Percentiles rank a stretch among this genome's conserved stretches.
Evolutionary conservation across 169 alveolate species (phyloP).

Genomic region (Eimeria zaria): DNA sequence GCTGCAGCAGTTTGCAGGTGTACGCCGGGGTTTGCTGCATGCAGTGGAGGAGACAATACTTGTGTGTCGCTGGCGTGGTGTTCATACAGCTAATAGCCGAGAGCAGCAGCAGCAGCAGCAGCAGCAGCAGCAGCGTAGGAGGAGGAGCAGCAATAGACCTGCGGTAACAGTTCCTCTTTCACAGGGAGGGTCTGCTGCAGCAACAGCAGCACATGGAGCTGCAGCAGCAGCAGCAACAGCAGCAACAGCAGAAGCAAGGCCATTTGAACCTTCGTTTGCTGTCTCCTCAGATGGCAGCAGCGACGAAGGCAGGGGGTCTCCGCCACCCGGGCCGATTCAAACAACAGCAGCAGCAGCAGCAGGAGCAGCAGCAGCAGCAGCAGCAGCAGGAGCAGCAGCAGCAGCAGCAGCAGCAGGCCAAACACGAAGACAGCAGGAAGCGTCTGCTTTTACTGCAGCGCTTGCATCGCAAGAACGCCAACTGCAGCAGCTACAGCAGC

Average conservation of each 20-base stretch:
- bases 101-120: slow-evolving; percentile 30
- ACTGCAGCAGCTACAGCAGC: background rate
- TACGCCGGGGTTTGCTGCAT: slow-evolving; percentile 31
- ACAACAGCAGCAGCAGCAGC: background rate
- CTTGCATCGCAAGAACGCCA: background rate
- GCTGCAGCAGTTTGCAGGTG: slow-evolving; percentile 72
- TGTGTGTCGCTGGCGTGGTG: slow-evolving; percentile 58
- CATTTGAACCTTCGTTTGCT: slow-evolving; percentile 37
- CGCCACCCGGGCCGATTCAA: background rate
- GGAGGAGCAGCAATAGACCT: slow-evolving; percentile 33
- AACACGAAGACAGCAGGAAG: slow-evolving; percentile 20
- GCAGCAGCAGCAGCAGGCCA: slow-evolving; percentile 49
- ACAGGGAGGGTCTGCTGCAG: background rate
- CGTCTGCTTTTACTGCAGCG: background rate
- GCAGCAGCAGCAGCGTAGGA: no score
- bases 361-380: slow-evolving; percentile 51
- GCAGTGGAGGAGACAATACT: slow-evolving; percentile 64
- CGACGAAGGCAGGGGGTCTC: slow-evolving; percentile 41
- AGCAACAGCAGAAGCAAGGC: slow-evolving; percentile 49
- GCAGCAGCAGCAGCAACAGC: slow-evolving; percentile 20
- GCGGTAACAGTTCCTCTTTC: background rate
- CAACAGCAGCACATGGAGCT: slow-evolving; percentile 42
- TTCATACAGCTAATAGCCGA: background rate
- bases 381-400: slow-evolving; percentile 10
- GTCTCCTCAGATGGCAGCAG: slow-evolving; percentile 72